phyloP scores from a whole-genome alignment of 257 asterid species.

The Agastache rugosa region DNA sequence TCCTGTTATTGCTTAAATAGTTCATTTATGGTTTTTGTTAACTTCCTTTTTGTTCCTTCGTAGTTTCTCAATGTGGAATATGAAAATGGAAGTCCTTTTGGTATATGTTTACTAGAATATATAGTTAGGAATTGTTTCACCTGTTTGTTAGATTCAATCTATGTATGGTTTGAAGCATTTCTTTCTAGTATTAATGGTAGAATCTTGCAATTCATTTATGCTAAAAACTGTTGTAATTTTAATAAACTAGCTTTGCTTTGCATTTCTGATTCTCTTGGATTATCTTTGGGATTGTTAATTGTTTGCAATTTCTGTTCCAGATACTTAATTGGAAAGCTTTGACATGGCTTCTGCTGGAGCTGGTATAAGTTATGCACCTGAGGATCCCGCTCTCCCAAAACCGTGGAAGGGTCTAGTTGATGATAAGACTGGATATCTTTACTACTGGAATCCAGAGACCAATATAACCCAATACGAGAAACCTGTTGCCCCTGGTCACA shows the following conservation, averaged over 20 bases:
- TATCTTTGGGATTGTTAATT: not conserved
- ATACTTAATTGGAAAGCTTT: conserved; percentile 35
- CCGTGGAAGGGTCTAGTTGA: conserved; percentile 97
- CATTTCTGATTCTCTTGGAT: not conserved
- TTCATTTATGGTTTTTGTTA: not conserved
- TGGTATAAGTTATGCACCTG: conserved; percentile 86
- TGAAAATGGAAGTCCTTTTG: conserved; percentile 20
- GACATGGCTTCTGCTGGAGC: conserved; percentile 70
- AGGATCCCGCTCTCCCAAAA: conserved; percentile 91
- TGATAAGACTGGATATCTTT: conserved; percentile 81
- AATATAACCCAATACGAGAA: conserved; percentile 89
- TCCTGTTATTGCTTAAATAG: not conserved
- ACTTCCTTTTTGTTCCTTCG: not conserved
- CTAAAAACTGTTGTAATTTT: not conserved
- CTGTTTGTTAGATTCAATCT: conserved; percentile 13
- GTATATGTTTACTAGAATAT: too few relatives aligned
- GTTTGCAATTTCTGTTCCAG: conserved; percentile 32
- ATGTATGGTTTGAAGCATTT: not conserved
- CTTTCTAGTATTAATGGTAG: too few relatives aligned
- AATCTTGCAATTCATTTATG: not conserved
- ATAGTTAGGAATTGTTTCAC: not conserved
- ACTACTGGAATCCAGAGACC: conserved; percentile 98
- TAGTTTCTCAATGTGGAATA: not conserved
- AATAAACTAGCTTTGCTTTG: not conserved
- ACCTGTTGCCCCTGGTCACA: conserved; percentile 56